Base-by-base conservation (phyloP, 2,329 filamentous ascomycete species). In the Chaetomiaceae sp. region DNA sequence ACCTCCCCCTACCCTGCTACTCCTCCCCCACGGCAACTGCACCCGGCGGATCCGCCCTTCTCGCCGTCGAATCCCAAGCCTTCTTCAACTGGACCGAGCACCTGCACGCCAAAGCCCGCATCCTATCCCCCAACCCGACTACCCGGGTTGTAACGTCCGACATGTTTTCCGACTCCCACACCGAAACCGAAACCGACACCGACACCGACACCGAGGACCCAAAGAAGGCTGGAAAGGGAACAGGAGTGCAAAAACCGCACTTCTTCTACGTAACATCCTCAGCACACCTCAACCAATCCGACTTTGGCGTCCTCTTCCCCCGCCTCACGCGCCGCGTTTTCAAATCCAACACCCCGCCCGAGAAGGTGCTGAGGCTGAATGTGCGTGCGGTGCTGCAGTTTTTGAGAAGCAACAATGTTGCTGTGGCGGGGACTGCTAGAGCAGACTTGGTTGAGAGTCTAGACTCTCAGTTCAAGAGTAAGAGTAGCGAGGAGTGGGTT, bases 251-350 rank as follows among this genome's bases (percentile, higher is more conserved):
- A 0, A 73, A 77, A 52, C 84, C 89, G 4, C 80, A 85, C 61
- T 82, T 92, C 64, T 95, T 88, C 72, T 92, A 89, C 67, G 84
- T 89, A 3, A 67, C 77, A 14, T 75, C 80, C 40, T 87, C 85
- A n/a, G 88, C 89, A 0, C 90, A 95, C 66, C 78, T 95, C 23
- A 89, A 81, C 54, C 90, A 95, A 69, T 88, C 83, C 19, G 90
- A 95, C 65, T 95, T 94, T 62, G 90, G 88, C 33, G 72, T 94
- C 22, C 71, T 95, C 20, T 95, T 95, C 65, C 89, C 89, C 0
- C 87, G 84, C 78, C 63, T 85, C 43, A 83, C 80, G 8, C 79
- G 76, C 62, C 77, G 75, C 60, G 75, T 84, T 8, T 81, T 84
- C 59, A 75, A 75, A 2, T 77, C 78, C 0, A 76, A 79, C n/a